Base-by-base conservation (phyloP, 2,329 filamentous ascomycete genomes). In the Fusarium mundagurra region DNA sequence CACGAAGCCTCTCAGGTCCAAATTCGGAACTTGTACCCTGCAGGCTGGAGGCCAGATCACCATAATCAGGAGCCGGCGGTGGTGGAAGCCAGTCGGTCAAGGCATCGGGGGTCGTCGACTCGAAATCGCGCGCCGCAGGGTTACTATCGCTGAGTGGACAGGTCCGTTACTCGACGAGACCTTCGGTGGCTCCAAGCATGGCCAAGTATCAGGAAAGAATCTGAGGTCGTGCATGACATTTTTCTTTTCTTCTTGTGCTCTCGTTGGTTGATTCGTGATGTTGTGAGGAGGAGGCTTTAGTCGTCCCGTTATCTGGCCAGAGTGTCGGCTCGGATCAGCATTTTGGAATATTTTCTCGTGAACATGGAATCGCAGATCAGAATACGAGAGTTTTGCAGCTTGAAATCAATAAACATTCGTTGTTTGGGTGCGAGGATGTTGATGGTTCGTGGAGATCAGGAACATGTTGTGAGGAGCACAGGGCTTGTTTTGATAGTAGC, bases 1-100 rank as follows among this genome's bases (percentile, higher is more conserved):
- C 69, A 74, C 9, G 80, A 81, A 65, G 53, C 60, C 45, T 62
- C 67, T 14, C 73, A 78, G 47, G 61, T 66, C 18, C 74, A 78
- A 34, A 60, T 66, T 22, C 59, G 43, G 6, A 64, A 64, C 18
- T 60, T 74, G 9, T 45, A 76, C 29, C 73, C 64, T 27, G 61
- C 69, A 10, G 75, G 72, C n/a, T 78, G 61, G 65, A 68, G 62
- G 8, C 71, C 64, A 10, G 33, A 45, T 22, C 31, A 27, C 16
- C 29, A 47, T 12, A 8, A 29, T 11, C 45, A 43, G 24, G 33
- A 34, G 9, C 31, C 58, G 27, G 33, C 41, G 4, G 31, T 63
- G 47, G 48, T 74, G 24, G 68, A 75, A 54, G 38, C 58, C 24
- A 62, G 64, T 24, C 72, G 58, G 18, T 31, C 63, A 27, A 58